Conservation (phyloP, 106 monocot genomes). For the Acanthochlamys bracteata region DNA sequence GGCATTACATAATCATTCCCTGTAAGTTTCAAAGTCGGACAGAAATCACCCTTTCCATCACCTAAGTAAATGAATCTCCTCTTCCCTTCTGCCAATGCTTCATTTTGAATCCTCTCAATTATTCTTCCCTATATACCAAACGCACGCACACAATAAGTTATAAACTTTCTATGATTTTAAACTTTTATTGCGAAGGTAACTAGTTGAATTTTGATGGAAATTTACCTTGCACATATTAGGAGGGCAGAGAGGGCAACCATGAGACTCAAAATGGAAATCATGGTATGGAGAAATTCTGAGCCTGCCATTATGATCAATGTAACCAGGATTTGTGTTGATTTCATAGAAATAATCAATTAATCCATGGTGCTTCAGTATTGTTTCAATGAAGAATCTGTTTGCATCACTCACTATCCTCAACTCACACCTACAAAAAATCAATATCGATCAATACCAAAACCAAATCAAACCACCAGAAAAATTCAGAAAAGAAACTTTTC, state of each 20-base stretch:
- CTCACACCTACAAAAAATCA: slow-evolving; percentile 48
- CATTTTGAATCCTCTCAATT: slow-evolving; percentile 30
- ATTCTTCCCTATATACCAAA: slow-evolving; percentile 28
- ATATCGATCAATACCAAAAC: too few species aligned
- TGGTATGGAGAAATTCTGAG: slow-evolving; percentile 64
- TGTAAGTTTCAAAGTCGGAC: slow-evolving; percentile 31
- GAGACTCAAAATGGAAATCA: slow-evolving; percentile 44
- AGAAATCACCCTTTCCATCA: slow-evolving; percentile 68
- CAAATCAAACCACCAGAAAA: background rate
- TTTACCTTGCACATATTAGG: slow-evolving; percentile 96
- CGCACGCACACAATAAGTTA: background rate
- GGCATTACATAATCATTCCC: slow-evolving; percentile 54
- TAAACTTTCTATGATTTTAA: too few species aligned
- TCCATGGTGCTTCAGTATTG: slow-evolving; percentile 77
- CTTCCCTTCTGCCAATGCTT: slow-evolving; percentile 17
- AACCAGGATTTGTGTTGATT: slow-evolving; percentile 80
- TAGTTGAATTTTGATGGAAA: background rate
- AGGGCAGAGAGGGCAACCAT: slow-evolving; percentile 75
- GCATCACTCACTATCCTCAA: slow-evolving; percentile 88
- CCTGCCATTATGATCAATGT: slow-evolving; percentile 58
- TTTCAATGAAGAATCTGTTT: slow-evolving; percentile 76
- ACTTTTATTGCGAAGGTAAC: too few species aligned
- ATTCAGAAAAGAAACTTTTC: too few species aligned
- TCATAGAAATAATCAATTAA: slow-evolving; percentile 64
- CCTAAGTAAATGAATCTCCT: slow-evolving; percentile 57